These are phyloP conservation scores for Houttuynia cordata DNA, from an alignment of 164 flowering plant species.

Conservation along the genomic window DNA sequence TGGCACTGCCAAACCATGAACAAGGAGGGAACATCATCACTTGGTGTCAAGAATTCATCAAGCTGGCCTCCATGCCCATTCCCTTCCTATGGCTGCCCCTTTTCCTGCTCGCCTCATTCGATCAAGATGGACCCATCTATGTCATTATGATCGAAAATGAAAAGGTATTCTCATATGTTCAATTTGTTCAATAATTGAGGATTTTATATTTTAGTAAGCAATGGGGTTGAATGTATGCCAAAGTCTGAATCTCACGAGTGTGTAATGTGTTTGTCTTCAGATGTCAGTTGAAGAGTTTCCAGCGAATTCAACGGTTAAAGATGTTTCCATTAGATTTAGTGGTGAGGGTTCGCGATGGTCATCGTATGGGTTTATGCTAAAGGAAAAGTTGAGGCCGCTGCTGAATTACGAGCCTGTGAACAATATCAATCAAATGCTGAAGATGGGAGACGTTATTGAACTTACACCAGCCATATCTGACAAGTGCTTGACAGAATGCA, in stretches of 20 bases:
- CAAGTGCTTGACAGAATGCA: slow-evolving; percentile 58
- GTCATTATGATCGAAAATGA: slow-evolving; percentile 83
- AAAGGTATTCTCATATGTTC: slow-evolving; percentile 34
- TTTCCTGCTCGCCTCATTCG: slow-evolving; percentile 42
- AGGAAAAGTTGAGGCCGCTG: slow-evolving; percentile 79
- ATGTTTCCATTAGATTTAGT: slow-evolving; percentile 53
- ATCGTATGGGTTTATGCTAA: slow-evolving; percentile 44
- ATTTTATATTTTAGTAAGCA: no score
- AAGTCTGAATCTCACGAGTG: background rate
- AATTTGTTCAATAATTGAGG: no score
- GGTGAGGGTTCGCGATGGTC: slow-evolving; percentile 49
- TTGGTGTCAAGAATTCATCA: slow-evolving; percentile 27
- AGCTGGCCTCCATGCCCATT: slow-evolving; percentile 65
- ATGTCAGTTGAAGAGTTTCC: slow-evolving; percentile 94
- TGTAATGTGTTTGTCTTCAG: slow-evolving; percentile 29
- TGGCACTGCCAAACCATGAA: slow-evolving; percentile 82
- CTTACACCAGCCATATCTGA: slow-evolving; percentile 70
- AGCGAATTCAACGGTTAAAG: slow-evolving; percentile 55
- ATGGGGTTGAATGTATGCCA: background rate
- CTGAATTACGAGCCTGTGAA: slow-evolving; percentile 57
- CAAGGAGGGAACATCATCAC: slow-evolving; percentile 29
- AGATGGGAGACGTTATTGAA: slow-evolving; percentile 95
- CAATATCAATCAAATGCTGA: slow-evolving; percentile 51
- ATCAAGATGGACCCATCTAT: slow-evolving; percentile 61
- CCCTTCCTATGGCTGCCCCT: slow-evolving; percentile 70